Base-by-base conservation (phyloP, 2,329 filamentous ascomycete genomes). In the Hymenoscyphus scutula region DNA sequence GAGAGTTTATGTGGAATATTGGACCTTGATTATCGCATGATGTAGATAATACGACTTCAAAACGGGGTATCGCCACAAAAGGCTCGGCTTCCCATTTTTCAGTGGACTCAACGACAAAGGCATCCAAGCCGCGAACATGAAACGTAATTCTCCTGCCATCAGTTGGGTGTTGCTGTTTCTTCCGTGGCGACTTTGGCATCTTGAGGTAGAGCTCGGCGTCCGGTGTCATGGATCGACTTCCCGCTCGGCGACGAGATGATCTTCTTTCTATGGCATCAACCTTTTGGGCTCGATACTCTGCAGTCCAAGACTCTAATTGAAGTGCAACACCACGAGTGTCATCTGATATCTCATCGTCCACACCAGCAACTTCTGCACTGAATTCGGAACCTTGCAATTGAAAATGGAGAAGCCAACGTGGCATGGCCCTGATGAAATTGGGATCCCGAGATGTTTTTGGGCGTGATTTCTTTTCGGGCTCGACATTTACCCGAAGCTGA, bases 301-400 rank as follows among this genome's bases (percentile, higher is more conserved):
- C 87, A 0, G 89, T 91, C 85, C 93, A 95, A 0, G 88, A 90
- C 68, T 97, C 91, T 53, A 98, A 80, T 71, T 97, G 93, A 17
- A 99, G 73, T 0, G 91, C 92, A 48, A 96, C 82, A 19, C 95
- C 95, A 25, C 92, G 86, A 15, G 89, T 89, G 61, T 94, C 86
- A 53, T 88, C 84, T 0, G 93, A 96, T 37, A 98, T 91, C 23
- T 88, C 86, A 56, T 88, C 82, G 72, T 99, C 96, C 25, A 95
- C 81, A 1, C 95, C 95, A 19, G 95, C 95, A 59, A 98, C 84
- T 74, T 99, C 94, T 58, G 96, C 81, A 69, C 91, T 95, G 71
- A 97, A 92, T 66, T 97, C 92, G 4, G 90, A 90, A 1, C 91
- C 92, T 73, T 97, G 91, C 5, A 99, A 81, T 61, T 91, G 88